These are phyloP conservation scores for Straminergon stramineum DNA, from an alignment of 225 moss, liverwort and hornwort genomes.

Conservation along the genomic window DNA sequence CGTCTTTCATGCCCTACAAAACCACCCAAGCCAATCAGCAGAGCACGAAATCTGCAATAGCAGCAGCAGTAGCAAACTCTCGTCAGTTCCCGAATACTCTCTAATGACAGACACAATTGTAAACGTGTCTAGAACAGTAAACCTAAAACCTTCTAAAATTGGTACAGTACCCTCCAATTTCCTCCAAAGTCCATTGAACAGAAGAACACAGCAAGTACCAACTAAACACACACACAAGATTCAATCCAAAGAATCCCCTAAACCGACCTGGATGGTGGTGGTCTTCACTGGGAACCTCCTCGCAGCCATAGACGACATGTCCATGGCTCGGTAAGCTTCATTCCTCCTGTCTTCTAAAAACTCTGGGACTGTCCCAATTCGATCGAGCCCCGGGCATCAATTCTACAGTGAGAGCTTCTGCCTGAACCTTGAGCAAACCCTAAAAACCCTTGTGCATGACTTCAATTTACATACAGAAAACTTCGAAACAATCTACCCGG, in stretches of 20 bases:
- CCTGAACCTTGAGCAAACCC: background rate
- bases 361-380: background rate
- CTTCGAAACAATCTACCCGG: background rate
- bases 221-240: background rate
- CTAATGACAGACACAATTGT: background rate
- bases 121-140: background rate
- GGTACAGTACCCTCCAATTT: background rate
- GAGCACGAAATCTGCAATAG: background rate
- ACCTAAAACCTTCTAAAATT: background rate
- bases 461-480: background rate
- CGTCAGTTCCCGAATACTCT: background rate
- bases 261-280: slow-evolving; percentile 6
- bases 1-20: slow-evolving; percentile 49
- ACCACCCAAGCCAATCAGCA: background rate
- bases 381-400: background rate
- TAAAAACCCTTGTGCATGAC: background rate
- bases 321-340: background rate
- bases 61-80: background rate
- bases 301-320: background rate
- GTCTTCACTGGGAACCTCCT: slow-evolving; percentile 12
- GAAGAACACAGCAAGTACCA: background rate
- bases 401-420: background rate
- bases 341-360: background rate
- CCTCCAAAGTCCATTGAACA: background rate
- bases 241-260: background rate